Base-by-base conservation (phyloP, 768 basidiomycete genomes). In the Cyathus striatus region DNA sequence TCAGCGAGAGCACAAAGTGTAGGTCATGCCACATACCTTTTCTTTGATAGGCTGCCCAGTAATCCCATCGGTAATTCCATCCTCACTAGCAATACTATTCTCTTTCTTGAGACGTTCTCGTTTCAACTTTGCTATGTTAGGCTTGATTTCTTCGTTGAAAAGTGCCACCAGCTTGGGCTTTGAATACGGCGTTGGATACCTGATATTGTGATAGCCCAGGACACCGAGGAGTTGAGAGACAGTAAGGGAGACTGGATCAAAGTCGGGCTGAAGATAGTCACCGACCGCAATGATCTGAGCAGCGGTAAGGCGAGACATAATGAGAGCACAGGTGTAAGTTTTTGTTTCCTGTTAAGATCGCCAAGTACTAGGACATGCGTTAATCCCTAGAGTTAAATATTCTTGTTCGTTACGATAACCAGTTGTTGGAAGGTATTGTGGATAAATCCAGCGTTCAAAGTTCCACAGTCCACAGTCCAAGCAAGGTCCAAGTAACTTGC, bases 181-280 rank as follows among this genome's bases (percentile, higher is more conserved):
- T 34, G 82, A 83, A 59, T 86, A 81, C 2, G 83, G 83, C 5
- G 79, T 73, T 6, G 87, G 84, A 61, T 81, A 88, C 34, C 70
- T 73, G 57, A 90, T 66, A 50, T 84, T 81, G 62, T 92, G 90
- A 56, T 79, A 84, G 32, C 79, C 77, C 43, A 92, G 71, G 23
- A 92, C 68, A 35, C 87, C 89, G 9, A 87, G 73, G 4, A 92
- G 70, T 55, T 91, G 87, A n/a, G 87, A 75, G 21, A 91, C 78
- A 1, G 89, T 92, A 42, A 92, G 75, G 2, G 75, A 63, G 1
- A 73, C 48, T 14, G 90, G 81, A 50, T 92, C 81, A 43, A 90
- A 92, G 55, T 84, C 79, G 7, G 79, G 75, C 47, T 87, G 73
- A 47, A 92, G 79, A 61, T 92, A 92, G 61, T 86, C 78, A 55